These are phyloP conservation scores for Cryptosporidium andersoni DNA, from an alignment of 169 alveolate species.

Conservation along the genomic window DNA sequence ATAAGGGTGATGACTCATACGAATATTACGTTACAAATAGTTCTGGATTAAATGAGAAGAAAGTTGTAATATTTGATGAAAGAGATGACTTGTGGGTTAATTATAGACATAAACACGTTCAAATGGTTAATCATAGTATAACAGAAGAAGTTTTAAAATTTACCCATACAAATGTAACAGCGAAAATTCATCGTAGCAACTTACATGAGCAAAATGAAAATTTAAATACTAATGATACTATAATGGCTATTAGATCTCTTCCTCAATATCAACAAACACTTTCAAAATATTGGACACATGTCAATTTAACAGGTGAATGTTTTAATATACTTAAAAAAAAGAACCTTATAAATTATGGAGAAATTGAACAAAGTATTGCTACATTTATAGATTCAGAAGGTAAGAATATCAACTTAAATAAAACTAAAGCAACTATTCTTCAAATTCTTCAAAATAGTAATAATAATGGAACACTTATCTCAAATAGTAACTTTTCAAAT, in stretches of 20 bases:
- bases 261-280: slow-evolving; percentile 81
- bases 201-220: slow-evolving; percentile 1
- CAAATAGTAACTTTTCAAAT: slow-evolving; percentile 67
- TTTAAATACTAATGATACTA: slow-evolving; percentile 71
- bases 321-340: slow-evolving; percentile 74
- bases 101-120: slow-evolving; percentile 82
- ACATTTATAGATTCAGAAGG: slow-evolving; percentile 81
- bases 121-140: slow-evolving; percentile 80
- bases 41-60: slow-evolving; percentile 73
- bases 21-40: slow-evolving; percentile 73
- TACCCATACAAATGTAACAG: slow-evolving; percentile 73
- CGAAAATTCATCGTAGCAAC: slow-evolving; percentile 72
- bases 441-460: slow-evolving; percentile 27
- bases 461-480: slow-evolving; percentile 18
- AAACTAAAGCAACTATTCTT: slow-evolving; percentile 64
- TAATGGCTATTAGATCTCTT: slow-evolving; percentile 77
- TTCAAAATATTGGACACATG: slow-evolving; percentile 84
- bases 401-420: slow-evolving; percentile 71
- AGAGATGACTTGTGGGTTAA: slow-evolving; percentile 79
- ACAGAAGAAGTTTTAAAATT: slow-evolving; percentile 79
- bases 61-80: slow-evolving; percentile 75
- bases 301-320: slow-evolving; percentile 77
- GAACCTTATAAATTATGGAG: slow-evolving; percentile 75
- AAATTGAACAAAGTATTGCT: slow-evolving; percentile 80
- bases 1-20: slow-evolving; percentile 41